Evolutionary conservation across 1,284 basidiomycete genomes (phyloP).

Genomic region (Chiua sp.): DNA sequence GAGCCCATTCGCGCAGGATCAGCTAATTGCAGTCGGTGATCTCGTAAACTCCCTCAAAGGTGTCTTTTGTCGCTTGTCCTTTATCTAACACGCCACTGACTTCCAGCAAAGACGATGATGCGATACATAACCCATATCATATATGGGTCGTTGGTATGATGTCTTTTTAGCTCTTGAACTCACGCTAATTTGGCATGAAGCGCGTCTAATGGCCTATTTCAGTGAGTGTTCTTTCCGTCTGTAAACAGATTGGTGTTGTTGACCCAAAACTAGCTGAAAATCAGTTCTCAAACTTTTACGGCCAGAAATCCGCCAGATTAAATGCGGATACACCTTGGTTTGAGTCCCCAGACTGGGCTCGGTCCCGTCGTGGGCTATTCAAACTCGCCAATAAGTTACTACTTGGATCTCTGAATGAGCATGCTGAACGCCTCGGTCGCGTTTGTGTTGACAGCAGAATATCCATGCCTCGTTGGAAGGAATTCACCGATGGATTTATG

Average conservation of each 20-base stretch:
- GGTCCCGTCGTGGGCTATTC: neutral
- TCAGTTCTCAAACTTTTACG: slow-evolving; percentile 19
- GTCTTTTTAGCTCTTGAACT: no score
- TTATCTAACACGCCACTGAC: no score
- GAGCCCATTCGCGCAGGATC: no score
- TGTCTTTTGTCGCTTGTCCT: no score
- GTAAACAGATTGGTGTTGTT: no score
- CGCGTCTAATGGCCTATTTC: no score
- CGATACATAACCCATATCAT: no score
- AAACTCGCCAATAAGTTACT: slow-evolving; percentile 12
- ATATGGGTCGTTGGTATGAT: no score
- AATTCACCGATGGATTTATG: neutral
- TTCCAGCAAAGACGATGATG: no score
- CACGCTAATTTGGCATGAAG: no score
- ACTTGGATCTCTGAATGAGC: slow-evolving; percentile 16
- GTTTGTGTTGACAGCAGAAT: slow-evolving; percentile 16
- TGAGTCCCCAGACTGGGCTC: slow-evolving; percentile 14
- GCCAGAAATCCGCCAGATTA: slow-evolving; percentile 16
- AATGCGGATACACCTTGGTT: slow-evolving; percentile 15
- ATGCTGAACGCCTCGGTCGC: slow-evolving; percentile 16
- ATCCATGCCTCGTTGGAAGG: slow-evolving; percentile 13
- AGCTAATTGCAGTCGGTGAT: neutral
- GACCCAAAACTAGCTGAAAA: slow-evolving; percentile 17
- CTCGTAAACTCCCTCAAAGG: no score
- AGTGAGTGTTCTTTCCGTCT: no score